A percentile compares a stretch with the other conserved stretches of the same genome.
Evolutionary conservation across 2,329 filamentous ascomycete species (phyloP).

Genomic region (Epicoccum nigrum): DNA sequence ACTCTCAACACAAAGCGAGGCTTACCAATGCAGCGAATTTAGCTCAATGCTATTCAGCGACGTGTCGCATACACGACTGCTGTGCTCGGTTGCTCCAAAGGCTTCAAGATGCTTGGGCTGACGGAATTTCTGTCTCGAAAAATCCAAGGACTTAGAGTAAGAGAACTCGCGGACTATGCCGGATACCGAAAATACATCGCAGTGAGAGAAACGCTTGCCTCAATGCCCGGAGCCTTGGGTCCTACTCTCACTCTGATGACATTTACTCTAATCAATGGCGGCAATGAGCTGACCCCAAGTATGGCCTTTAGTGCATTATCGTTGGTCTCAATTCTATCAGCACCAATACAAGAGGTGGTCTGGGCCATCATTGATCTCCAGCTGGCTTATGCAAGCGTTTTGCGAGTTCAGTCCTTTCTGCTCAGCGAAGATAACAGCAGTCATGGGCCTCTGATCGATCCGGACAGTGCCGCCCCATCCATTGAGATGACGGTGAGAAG

Average conservation of each 20-base stretch:
- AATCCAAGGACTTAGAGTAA: background rate
- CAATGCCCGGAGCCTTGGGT: background rate
- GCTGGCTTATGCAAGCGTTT: background rate
- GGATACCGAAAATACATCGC: background rate
- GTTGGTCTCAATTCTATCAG: background rate
- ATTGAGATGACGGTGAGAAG: background rate
- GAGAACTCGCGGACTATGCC: background rate
- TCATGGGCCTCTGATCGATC: too few species aligned
- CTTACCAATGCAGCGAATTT: background rate
- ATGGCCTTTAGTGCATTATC: background rate
- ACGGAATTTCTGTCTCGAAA: background rate
- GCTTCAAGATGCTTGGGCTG: background rate
- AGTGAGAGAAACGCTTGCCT: background rate
- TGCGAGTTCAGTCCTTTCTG: background rate
- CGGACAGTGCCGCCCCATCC: too few species aligned
- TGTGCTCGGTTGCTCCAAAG: background rate
- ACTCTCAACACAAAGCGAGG: background rate
- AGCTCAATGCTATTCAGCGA: background rate
- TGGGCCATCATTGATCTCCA: background rate
- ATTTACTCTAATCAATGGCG: background rate
- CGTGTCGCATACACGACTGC: background rate
- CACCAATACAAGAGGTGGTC: background rate
- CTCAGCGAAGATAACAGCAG: background rate
- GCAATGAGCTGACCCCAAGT: background rate
- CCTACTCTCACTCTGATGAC: background rate